Evolutionary conservation across 768 basidiomycete species (phyloP), one percentile per base, ranked within the genome.

Genomic region (Lanmaoa pseudosensibilis): DNA sequence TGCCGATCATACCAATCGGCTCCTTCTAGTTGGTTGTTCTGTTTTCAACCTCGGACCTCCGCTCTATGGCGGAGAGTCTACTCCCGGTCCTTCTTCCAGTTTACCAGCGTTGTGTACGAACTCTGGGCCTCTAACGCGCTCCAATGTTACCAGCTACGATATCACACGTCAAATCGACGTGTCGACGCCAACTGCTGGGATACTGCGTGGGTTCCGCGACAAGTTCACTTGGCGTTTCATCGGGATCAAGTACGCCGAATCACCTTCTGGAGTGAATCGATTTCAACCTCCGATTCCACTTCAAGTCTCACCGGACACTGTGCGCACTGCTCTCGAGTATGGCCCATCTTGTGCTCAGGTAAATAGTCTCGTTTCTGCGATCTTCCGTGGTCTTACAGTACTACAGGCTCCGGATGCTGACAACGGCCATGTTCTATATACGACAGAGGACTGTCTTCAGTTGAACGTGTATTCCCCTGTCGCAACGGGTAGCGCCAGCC

Each of bases 211-310:
- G 9, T 66, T 53, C 34, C 50, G 65, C 16, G 50, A 58, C 43
- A 60, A 54, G 30, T 63, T 66, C 36, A 46, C 48, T 6, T 60
- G 54, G 38, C 56, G 50, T n/a, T 63, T 65, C 39, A 10, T 57
- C 19, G 38, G 39, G 15, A 52, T 63, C 37, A 64, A 64, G 36
- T 64, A 33, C 21, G 62, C 57, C 16, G 19, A 45, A 36, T 49
- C 60, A n/a, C 40, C 52, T 37, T 19, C 52, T 6, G 44, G 52
- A 15, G 34, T 4, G 11, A 39, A 25, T 5, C 16, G 61, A 36
- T 62, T 54, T 51, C 46, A 60, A 32, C 46, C 51, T n/a, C 60
- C 60, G 19, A 53, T 32, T 18, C 5, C 59, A 5, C 39, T 62
- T 12, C 21, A 44, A 40, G 54, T 61, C 23, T 45, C 40, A 16